Evolutionary conservation across 495 filamentous ascomycete species (phyloP).

Genomic region (Astrocystis sublimbata): DNA sequence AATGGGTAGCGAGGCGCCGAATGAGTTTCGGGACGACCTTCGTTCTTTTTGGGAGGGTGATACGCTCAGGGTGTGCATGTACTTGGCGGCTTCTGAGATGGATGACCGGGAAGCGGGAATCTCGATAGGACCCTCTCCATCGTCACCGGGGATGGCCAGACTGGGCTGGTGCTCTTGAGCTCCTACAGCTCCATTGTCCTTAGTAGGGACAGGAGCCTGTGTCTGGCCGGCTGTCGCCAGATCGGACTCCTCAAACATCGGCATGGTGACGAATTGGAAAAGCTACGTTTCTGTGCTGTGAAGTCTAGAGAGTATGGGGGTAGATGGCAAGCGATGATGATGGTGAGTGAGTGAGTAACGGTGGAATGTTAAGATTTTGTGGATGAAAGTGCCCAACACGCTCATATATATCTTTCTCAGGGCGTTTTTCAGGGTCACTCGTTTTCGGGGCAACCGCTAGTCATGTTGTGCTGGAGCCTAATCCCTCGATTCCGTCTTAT

Average conservation of each 20-base stretch:
- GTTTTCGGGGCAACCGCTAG: background rate
- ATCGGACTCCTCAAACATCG: slow-evolving; percentile 62
- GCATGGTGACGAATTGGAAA: slow-evolving; percentile 50
- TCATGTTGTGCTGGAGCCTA: slow-evolving; percentile 11
- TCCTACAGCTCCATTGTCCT: slow-evolving; percentile 22
- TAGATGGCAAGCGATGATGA: no score
- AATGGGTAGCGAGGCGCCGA: slow-evolving; percentile 75
- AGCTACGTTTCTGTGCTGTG: background rate
- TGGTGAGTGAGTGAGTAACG: no score
- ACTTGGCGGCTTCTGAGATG: slow-evolving; percentile 65
- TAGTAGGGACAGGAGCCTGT: slow-evolving; percentile 25
- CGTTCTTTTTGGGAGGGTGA: slow-evolving; percentile 67
- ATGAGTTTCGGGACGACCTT: slow-evolving; percentile 74
- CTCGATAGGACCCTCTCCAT: slow-evolving; percentile 60
- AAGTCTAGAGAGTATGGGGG: no score
- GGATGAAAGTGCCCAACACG: background rate
- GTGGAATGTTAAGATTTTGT: background rate
- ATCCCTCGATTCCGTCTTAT: slow-evolving; percentile 17
- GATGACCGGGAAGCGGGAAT: slow-evolving; percentile 70
- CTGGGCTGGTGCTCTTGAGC: slow-evolving; percentile 22
- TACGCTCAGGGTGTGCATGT: slow-evolving; percentile 73
- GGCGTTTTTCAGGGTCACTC: background rate
- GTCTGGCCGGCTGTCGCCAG: slow-evolving; percentile 38
- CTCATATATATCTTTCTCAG: slow-evolving; percentile 7
- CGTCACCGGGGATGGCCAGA: slow-evolving; percentile 52